Conservation (phyloP, 1,284 basidiomycete species). For the Tylopilus sp. region DNA sequence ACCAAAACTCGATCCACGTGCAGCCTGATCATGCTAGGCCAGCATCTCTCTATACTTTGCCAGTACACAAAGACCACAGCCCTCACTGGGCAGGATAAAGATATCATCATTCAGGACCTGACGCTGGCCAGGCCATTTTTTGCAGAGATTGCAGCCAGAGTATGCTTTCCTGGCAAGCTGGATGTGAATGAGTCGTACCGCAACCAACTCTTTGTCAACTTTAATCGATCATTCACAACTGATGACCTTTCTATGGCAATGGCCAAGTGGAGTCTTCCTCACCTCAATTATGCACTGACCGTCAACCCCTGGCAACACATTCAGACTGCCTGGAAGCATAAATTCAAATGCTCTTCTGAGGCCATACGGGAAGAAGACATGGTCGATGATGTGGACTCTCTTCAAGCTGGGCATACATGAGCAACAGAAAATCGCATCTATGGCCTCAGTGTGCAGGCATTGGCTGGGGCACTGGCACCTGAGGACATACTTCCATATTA, state of each 20-base stretch:
- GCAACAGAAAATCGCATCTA: constrained; percentile 35
- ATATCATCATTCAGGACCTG: too few species aligned
- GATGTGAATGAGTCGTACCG: too few species aligned
- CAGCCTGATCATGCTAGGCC: constrained; percentile 32
- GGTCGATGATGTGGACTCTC: constrained; percentile 22
- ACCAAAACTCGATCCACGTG: background rate
- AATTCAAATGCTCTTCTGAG: constrained; percentile 15
- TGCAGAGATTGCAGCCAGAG: too few species aligned
- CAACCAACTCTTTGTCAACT: constrained; percentile 25
- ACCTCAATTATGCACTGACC: constrained; percentile 17
- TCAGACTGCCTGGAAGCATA: constrained; percentile 35
- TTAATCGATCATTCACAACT: constrained; percentile 28
- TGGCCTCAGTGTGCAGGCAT: background rate
- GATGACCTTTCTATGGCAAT: constrained; percentile 29
- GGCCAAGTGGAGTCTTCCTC: constrained; percentile 6
- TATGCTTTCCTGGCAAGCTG: too few species aligned
- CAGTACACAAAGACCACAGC: constrained; percentile 41
- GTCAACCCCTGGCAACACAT: constrained; percentile 42
- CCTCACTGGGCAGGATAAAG: constrained; percentile 34
- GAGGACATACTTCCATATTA: constrained; percentile 43
- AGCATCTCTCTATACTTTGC: constrained; percentile 29
- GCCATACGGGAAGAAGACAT: constrained; percentile 12
- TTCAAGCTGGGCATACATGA: constrained; percentile 39
- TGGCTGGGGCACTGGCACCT: constrained; percentile 19
- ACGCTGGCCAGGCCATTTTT: too few species aligned